phyloP scores from a whole-genome alignment of 371 early-diverging fungal species.

The Batrachochytrium dendrobatidis region DNA sequence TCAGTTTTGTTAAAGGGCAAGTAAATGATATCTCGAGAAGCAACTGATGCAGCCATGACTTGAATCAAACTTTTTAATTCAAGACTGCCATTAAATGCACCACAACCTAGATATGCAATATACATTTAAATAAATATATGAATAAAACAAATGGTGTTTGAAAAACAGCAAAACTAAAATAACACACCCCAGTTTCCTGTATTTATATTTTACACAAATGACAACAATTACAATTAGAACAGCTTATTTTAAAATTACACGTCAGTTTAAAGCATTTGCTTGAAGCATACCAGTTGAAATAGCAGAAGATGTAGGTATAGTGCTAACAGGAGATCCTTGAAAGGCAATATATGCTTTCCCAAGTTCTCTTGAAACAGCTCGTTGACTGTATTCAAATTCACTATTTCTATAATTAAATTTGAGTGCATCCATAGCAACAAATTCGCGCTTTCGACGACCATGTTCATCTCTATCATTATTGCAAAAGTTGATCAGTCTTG shows the following conservation, averaged over 20 bases:
- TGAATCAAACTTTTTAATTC: constrained; percentile 51
- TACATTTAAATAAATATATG: neutral
- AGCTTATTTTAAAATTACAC: too few relatives aligned
- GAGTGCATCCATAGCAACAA: constrained; percentile 36
- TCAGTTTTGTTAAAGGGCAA: constrained; percentile 33
- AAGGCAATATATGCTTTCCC: constrained; percentile 38
- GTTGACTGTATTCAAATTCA: constrained; percentile 8
- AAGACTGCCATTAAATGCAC: constrained; percentile 50
- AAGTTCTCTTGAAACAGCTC: constrained; percentile 26
- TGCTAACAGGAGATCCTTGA: constrained; percentile 6
- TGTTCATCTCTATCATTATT: constrained; percentile 18
- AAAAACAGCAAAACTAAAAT: neutral
- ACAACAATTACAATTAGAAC: constrained; percentile 17
- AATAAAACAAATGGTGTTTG: neutral
- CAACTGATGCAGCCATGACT: constrained; percentile 46
- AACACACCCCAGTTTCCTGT: constrained; percentile 38
- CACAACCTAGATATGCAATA: constrained; percentile 45
- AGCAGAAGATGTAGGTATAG: neutral
- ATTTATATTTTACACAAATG: too few relatives aligned
- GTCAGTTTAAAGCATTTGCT: too few relatives aligned
- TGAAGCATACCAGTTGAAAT: too few relatives aligned
- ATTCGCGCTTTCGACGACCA: constrained; percentile 18
- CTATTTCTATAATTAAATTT: constrained; percentile 12
- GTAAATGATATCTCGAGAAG: constrained; percentile 41
- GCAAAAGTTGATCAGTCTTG: neutral